A percentile compares a stretch with the other conserved stretches of the same genome.
Conservation (phyloP, 1,284 basidiomycete species). For the Pseudozyma thailandica region DNA sequence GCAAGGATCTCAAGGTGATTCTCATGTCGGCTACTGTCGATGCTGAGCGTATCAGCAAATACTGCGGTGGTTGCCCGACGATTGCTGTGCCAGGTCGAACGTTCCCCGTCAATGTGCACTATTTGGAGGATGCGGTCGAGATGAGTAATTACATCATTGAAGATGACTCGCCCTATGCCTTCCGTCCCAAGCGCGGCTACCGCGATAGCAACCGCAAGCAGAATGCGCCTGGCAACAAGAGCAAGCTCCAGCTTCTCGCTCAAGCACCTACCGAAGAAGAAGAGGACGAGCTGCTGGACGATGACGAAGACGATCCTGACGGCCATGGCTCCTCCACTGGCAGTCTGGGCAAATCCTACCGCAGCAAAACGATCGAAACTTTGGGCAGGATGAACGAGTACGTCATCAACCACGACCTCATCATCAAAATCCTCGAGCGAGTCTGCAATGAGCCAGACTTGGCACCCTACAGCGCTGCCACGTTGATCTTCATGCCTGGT, state of each 20-base stretch:
- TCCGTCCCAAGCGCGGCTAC: slow-evolving; percentile 47
- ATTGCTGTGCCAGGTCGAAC: slow-evolving; percentile 87
- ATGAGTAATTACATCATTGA: slow-evolving; percentile 82
- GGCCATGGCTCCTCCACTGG: slow-evolving; percentile 68
- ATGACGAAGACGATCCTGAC: slow-evolving; percentile 76
- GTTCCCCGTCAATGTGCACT: slow-evolving; percentile 89
- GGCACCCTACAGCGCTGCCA: slow-evolving; percentile 78
- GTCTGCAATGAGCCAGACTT: slow-evolving; percentile 79
- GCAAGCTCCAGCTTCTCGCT: slow-evolving; percentile 75
- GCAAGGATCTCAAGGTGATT: slow-evolving; percentile 87
- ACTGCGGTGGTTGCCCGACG: slow-evolving; percentile 89
- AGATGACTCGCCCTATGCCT: slow-evolving; percentile 82
- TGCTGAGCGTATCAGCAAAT: slow-evolving; percentile 88
- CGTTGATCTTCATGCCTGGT: slow-evolving; percentile 94
- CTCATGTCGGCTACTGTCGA: slow-evolving; percentile 98
- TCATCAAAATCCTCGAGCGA: slow-evolving; percentile 83
- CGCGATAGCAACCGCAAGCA: slow-evolving; percentile 43
- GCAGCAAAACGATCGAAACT: slow-evolving; percentile 78
- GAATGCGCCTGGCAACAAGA: slow-evolving; percentile 68
- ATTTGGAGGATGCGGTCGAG: slow-evolving; percentile 92
- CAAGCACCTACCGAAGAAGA: slow-evolving; percentile 69
- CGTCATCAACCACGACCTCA: slow-evolving; percentile 74
- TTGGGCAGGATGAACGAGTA: slow-evolving; percentile 90
- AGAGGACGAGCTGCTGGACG: slow-evolving; percentile 79
- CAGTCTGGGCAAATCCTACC: slow-evolving; percentile 74